A percentile compares a stretch with the other conserved stretches of the same genome.
Conservation (phyloP, 2,329 filamentous ascomycete species). For the Lachnellula willkommii region DNA sequence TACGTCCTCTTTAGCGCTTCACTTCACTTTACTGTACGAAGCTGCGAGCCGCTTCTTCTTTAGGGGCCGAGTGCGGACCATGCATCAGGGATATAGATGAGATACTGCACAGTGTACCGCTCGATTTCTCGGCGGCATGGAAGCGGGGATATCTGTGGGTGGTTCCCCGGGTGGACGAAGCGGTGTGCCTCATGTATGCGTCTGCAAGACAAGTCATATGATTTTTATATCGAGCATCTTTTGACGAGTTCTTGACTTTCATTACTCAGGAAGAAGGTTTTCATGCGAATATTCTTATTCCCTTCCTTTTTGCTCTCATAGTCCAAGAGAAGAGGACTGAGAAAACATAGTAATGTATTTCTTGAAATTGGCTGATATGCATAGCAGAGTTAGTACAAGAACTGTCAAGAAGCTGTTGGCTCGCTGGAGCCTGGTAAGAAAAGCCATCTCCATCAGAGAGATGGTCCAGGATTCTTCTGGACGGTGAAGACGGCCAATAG, state of each 20-base stretch:
- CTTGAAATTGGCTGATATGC: not conserved
- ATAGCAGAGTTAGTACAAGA: not conserved
- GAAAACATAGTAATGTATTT: not conserved
- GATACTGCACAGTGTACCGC: not conserved
- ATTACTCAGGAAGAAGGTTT: not conserved
- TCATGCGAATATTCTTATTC: not conserved
- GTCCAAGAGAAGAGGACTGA: not conserved
- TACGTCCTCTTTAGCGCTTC: not conserved
- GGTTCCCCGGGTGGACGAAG: not conserved
- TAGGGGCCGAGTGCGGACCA: not conserved
- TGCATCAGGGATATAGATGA: constrained; percentile 6
- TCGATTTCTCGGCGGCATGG: constrained; percentile 1
- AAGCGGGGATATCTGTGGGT: not conserved
- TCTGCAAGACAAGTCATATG: not conserved
- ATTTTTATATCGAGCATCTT: not conserved
- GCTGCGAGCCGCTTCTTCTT: not conserved
- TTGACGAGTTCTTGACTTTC: not conserved
- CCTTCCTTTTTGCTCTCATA: not conserved
- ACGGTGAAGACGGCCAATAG: not conserved
- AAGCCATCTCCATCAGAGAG: not conserved
- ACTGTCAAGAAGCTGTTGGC: not conserved
- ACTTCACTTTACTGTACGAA: too few species aligned
- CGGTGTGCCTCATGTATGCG: constrained; percentile 1
- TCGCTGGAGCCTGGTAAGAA: not conserved
- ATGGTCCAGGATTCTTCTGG: not conserved